phyloP scores from a whole-genome alignment of 148 eudicot genomes.

The Cornus controversa region DNA sequence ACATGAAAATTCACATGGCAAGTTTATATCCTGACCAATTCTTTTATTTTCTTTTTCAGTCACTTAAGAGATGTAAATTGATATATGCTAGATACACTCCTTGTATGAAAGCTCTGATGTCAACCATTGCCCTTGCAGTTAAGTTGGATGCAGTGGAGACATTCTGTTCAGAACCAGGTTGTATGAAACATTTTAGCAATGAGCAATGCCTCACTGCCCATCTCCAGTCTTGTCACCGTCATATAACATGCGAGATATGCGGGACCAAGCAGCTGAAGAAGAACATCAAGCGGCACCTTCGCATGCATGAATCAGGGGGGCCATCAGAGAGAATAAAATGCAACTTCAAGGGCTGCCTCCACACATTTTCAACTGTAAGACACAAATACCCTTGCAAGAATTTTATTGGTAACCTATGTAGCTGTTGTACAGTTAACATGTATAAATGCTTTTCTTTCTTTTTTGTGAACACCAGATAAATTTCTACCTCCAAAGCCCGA shows the following conservation, averaged over 20 bases:
- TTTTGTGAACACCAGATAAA: too few species aligned
- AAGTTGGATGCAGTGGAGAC: slow-evolving; percentile 66
- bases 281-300: slow-evolving; percentile 80
- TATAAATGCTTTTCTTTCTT: too few species aligned
- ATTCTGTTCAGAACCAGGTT: slow-evolving; percentile 72
- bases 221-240: slow-evolving; percentile 61
- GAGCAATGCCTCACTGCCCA: slow-evolving; percentile 68
- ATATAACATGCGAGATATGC: slow-evolving; percentile 72
- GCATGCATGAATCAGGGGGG: slow-evolving; percentile 49
- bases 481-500: too few species aligned
- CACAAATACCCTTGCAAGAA: neutral
- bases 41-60: too few species aligned
- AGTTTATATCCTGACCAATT: neutral
- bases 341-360: slow-evolving; percentile 58
- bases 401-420: neutral
- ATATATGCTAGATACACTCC: neutral
- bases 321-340: slow-evolving; percentile 52
- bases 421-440: neutral
- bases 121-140: slow-evolving; percentile 38
- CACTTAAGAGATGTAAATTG: too few species aligned
- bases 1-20: slow-evolving; percentile 81
- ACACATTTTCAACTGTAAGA: slow-evolving; percentile 73
- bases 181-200: slow-evolving; percentile 75
- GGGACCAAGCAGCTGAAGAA: slow-evolving; percentile 80
- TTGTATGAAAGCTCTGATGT: neutral